phyloP scores from a whole-genome alignment of 2,329 filamentous ascomycete genomes.

The Paecilomyces sp. region DNA sequence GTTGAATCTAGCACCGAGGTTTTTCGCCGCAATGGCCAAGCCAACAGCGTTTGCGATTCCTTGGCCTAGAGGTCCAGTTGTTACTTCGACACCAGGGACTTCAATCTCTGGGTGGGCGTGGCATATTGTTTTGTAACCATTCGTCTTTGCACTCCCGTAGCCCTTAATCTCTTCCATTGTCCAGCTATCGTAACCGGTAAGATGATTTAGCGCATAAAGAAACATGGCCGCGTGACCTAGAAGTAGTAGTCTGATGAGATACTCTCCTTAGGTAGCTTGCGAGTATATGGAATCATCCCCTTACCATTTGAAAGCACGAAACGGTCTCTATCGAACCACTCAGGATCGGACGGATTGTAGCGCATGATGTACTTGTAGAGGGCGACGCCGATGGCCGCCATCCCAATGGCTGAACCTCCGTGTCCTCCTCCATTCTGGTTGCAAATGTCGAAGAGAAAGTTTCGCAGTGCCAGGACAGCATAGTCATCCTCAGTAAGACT shows the following conservation, averaged over 20 bases:
- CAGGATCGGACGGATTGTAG: constrained; percentile 31
- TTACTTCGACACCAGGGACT: constrained; percentile 51
- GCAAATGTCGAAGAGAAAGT: no score
- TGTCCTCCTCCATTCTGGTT: no score
- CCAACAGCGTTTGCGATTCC: constrained; percentile 56
- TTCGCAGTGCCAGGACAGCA: no score
- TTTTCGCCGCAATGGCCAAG: constrained; percentile 51
- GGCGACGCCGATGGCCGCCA: constrained; percentile 38
- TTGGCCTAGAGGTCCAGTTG: constrained; percentile 53
- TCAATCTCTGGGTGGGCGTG: constrained; percentile 49
- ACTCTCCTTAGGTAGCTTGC: no score
- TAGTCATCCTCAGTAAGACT: no score
- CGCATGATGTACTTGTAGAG: constrained; percentile 39
- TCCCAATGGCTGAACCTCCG: constrained; percentile 30
- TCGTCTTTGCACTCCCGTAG: constrained; percentile 19
- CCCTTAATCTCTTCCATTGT: constrained; percentile 27
- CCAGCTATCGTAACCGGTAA: constrained; percentile 24
- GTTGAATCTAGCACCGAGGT: constrained; percentile 50
- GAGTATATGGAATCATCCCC: no score
- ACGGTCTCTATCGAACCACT: constrained; percentile 38
- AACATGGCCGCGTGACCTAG: constrained; percentile 26
- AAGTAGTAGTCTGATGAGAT: no score
- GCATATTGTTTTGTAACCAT: constrained; percentile 21
- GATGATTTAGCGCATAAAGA: constrained; percentile 24
- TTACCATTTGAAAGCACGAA: constrained; percentile 41